Conservation (phyloP, 495 filamentous ascomycete species). For the Bombardia bombarda region DNA sequence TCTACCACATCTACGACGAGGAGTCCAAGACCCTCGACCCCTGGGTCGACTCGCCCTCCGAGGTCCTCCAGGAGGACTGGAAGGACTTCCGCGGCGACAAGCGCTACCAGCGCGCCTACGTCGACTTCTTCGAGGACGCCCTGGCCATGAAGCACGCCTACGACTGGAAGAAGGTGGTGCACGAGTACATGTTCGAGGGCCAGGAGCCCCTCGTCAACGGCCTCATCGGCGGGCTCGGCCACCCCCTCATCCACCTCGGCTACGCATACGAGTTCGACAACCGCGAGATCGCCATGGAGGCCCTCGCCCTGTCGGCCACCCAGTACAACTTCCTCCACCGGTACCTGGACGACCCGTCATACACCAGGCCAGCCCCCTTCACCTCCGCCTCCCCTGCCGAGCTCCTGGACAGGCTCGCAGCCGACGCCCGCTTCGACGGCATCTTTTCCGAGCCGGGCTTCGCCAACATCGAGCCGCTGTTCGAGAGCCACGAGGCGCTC, state of each 20-base stretch:
- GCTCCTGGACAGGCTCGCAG: conserved; percentile 54
- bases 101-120: conserved; percentile 77
- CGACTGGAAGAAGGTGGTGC: conserved; percentile 72
- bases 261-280: conserved; percentile 80
- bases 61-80: conserved; percentile 80
- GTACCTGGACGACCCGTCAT: conserved; percentile 65
- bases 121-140: conserved; percentile 89
- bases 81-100: conserved; percentile 68
- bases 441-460: conserved; percentile 51
- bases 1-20: conserved; percentile 71
- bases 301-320: conserved; percentile 60
- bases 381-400: conserved; percentile 52
- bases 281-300: conserved; percentile 77
- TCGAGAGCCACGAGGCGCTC: conserved; percentile 58
- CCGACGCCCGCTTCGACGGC: conserved; percentile 47
- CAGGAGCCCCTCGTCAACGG: conserved; percentile 71
- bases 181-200: conserved; percentile 68
- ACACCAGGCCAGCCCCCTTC: conserved; percentile 47
- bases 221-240: conserved; percentile 68
- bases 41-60: conserved; percentile 80
- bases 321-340: conserved; percentile 70
- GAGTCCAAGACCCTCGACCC: conserved; percentile 63
- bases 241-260: conserved; percentile 81
- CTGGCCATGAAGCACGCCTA: conserved; percentile 64
- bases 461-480: conserved; percentile 58